Evolutionary conservation across 192 early-diverging fungal genomes (phyloP).

Genomic region (Coemansia sp.): DNA sequence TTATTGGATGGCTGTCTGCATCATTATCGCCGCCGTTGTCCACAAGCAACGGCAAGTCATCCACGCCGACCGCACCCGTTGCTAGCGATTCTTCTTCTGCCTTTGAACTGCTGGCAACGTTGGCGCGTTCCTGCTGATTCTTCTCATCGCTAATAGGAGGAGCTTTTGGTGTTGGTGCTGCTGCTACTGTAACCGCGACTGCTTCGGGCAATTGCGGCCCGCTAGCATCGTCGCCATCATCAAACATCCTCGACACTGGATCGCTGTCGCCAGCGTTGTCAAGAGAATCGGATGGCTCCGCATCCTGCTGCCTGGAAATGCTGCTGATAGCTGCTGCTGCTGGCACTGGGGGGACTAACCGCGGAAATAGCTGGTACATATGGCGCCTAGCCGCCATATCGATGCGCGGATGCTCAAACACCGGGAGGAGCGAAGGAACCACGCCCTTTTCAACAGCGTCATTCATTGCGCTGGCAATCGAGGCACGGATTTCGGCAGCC

Average conservation of each 20-base stretch:
- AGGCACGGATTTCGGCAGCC: conserved; percentile 50
- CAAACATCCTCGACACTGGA: conserved; percentile 40
- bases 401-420: conserved; percentile 48
- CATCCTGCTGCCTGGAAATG: not conserved
- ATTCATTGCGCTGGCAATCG: conserved; percentile 60
- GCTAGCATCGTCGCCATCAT: conserved; percentile 13
- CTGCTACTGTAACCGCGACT: not conserved
- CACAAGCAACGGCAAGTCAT: conserved; percentile 5
- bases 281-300: not conserved
- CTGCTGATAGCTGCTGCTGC: not conserved
- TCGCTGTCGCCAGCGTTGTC: not conserved
- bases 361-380: conserved; percentile 39
- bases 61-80: conserved; percentile 1
- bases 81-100: not conserved
- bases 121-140: not conserved
- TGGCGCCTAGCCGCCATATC: conserved; percentile 19
- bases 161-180: not conserved
- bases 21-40: not conserved
- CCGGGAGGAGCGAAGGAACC: conserved; percentile 46
- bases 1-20: not conserved
- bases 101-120: not conserved
- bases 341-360: conserved; percentile 32
- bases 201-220: not conserved
- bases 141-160: not conserved
- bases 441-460: conserved; percentile 64